phyloP scores from a whole-genome alignment of 331 rosid species.

The Dryas integrifolia region DNA sequence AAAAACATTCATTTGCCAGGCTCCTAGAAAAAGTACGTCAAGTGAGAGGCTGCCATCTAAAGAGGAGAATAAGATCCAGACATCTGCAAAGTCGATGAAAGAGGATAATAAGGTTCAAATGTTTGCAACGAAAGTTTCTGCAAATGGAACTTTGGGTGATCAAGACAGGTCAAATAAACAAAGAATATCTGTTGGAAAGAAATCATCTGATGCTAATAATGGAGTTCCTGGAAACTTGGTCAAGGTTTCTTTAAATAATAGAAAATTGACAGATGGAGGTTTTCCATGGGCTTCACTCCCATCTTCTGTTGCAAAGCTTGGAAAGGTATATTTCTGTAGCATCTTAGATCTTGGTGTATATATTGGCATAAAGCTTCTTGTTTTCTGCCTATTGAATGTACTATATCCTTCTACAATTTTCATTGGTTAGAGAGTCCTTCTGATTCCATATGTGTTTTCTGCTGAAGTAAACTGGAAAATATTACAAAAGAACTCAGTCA shows the following conservation, averaged over 20 bases:
- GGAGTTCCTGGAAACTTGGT: slow-evolving; percentile 71
- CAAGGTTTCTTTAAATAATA: slow-evolving; percentile 58
- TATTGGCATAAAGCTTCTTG: not conserved
- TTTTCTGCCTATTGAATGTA: not conserved
- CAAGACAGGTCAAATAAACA: slow-evolving; percentile 52
- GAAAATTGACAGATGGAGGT: slow-evolving; percentile 60
- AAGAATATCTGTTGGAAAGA: slow-evolving; percentile 56
- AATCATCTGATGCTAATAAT: slow-evolving; percentile 50
- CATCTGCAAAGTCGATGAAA: slow-evolving; percentile 40
- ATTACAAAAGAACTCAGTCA: not conserved
- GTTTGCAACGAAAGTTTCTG: slow-evolving; percentile 45
- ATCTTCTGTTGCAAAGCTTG: slow-evolving; percentile 75
- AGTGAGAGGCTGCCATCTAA: slow-evolving; percentile 48
- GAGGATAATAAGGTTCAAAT: slow-evolving; percentile 56
- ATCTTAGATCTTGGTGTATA: slow-evolving; percentile 9
- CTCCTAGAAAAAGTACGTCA: slow-evolving; percentile 61
- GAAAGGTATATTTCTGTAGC: slow-evolving; percentile 52
- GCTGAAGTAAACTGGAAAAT: slow-evolving; percentile 6
- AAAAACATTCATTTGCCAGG: slow-evolving; percentile 36
- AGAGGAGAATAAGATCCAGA: slow-evolving; percentile 60
- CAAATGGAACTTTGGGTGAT: slow-evolving; percentile 50
- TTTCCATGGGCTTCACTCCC: slow-evolving; percentile 83
- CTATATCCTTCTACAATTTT: not conserved
- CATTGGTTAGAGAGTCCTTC: not conserved
- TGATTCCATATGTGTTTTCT: not conserved